A percentile compares a stretch with the other conserved stretches of the same genome.
phyloP scores from a whole-genome alignment of 306 rosid genomes.

The Cucurbita ficifolia region DNA sequence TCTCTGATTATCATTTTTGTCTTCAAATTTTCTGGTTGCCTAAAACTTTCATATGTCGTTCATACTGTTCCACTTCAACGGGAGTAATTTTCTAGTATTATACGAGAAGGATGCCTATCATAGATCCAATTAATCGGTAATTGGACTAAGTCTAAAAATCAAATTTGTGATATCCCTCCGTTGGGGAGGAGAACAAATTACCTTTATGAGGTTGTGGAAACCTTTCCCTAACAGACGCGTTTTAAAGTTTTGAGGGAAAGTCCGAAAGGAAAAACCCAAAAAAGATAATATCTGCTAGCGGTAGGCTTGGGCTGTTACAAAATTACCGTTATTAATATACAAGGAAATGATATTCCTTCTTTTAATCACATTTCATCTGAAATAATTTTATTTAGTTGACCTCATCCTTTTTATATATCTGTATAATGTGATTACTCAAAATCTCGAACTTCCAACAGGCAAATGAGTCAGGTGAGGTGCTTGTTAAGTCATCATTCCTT shows the following conservation, averaged over 20 bases:
- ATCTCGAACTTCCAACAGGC: constrained; percentile 27
- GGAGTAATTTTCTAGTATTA: too few species aligned
- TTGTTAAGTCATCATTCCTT: constrained; percentile 86
- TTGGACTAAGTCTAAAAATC: background rate
- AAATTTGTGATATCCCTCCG: too few species aligned
- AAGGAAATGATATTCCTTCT: background rate
- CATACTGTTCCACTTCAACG: background rate
- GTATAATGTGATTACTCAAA: background rate
- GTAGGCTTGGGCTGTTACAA: too few species aligned
- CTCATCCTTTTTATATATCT: background rate
- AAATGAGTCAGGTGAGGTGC: constrained; percentile 65
- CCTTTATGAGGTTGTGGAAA: too few species aligned
- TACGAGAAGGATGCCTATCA: background rate
- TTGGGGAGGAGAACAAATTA: too few species aligned
- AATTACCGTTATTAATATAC: too few species aligned
- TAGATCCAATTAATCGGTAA: background rate
- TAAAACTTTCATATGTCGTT: background rate
- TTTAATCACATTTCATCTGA: background rate
- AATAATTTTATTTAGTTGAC: background rate
- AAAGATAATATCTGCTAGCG: too few species aligned
- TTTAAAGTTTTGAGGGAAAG: too few species aligned
- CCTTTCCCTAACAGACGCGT: too few species aligned
- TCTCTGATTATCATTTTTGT: background rate
- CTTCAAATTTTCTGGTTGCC: background rate
- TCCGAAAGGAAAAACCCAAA: too few species aligned